A percentile compares a stretch with the other conserved stretches of the same genome.
Conservation (phyloP, 208 protist species). For the Herpetomonas samuelpessoai region DNA sequence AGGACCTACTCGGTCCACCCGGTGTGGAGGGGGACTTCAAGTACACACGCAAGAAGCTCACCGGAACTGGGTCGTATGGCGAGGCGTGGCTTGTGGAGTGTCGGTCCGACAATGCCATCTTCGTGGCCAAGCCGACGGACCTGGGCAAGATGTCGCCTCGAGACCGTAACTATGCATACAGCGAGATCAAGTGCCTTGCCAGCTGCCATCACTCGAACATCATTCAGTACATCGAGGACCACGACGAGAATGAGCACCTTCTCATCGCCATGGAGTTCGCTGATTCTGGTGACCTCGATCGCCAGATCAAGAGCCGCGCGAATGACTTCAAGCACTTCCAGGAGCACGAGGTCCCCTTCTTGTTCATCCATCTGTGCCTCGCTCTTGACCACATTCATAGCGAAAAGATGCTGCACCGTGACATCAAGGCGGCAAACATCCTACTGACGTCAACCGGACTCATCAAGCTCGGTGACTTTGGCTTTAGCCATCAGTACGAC, state of each 20-base stretch:
- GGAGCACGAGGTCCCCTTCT: conserved; percentile 83
- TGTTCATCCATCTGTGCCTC: conserved; percentile 85
- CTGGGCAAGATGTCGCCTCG: conserved; percentile 81
- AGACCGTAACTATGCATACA: conserved; percentile 79
- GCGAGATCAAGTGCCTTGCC: conserved; percentile 85
- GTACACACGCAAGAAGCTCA: conserved; percentile 78
- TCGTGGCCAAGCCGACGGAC: conserved; percentile 84
- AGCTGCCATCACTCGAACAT: conserved; percentile 85
- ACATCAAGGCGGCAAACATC: conserved; percentile 90
- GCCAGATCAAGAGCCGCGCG: conserved; percentile 69
- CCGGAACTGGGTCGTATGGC: conserved; percentile 84
- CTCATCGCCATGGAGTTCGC: conserved; percentile 90
- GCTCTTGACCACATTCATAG: conserved; percentile 87
- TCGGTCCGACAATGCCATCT: conserved; percentile 50
- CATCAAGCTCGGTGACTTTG: conserved; percentile 92
- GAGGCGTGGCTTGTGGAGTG: conserved; percentile 82
- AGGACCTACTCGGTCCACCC: conserved; percentile 39
- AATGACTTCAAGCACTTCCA: conserved; percentile 68
- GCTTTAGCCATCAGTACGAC: conserved; percentile 88
- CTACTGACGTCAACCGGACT: conserved; percentile 84
- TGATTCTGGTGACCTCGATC: conserved; percentile 81
- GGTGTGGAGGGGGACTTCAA: conserved; percentile 42
- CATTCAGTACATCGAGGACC: conserved; percentile 83
- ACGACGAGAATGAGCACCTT: conserved; percentile 73
- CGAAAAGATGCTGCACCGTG: conserved; percentile 89